These are phyloP conservation scores for Leishmania tarentolae DNA, from an alignment of 208 protist species.

Conservation along the genomic window DNA sequence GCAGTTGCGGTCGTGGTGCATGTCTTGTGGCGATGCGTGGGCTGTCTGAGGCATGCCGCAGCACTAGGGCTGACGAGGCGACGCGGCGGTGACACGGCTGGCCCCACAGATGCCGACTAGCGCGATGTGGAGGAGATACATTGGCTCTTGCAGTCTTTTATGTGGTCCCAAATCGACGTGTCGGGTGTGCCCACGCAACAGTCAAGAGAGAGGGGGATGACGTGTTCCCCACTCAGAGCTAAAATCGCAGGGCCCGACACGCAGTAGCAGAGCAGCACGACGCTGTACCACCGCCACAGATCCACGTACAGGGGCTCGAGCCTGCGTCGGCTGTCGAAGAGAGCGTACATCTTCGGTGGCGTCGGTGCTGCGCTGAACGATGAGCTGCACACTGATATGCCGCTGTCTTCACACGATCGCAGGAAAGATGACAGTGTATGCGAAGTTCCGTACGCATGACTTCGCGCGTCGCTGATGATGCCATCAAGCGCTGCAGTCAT, in stretches of 20 bases:
- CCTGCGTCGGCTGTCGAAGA: conserved; percentile 21
- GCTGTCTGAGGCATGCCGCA: too few species aligned
- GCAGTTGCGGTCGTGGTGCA: too few species aligned
- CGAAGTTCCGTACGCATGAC: background rate
- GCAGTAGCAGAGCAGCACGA: conserved; percentile 45
- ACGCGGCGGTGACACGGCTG: too few species aligned
- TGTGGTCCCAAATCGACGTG: background rate
- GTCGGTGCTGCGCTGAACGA: background rate
- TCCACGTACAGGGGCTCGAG: conserved; percentile 34
- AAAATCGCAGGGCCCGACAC: conserved; percentile 21
- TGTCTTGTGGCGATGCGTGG: too few species aligned
- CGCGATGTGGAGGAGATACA: background rate
- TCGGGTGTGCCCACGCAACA: too few species aligned
- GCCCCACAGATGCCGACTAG: background rate
- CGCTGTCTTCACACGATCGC: background rate
- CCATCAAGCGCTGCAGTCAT: background rate
- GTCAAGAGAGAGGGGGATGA: background rate
- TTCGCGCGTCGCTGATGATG: background rate
- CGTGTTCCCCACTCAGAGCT: conserved; percentile 2
- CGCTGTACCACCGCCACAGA: conserved; percentile 43
- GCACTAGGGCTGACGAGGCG: too few species aligned
- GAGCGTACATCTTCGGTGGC: conserved; percentile 19
- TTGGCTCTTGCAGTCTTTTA: background rate
- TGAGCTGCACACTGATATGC: background rate
- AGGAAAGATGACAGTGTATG: background rate